Evolutionary conservation across 2,329 filamentous ascomycete genomes (phyloP), one percentile per base, ranked within the genome.

Genomic region (Apiospora arundinis): DNA sequence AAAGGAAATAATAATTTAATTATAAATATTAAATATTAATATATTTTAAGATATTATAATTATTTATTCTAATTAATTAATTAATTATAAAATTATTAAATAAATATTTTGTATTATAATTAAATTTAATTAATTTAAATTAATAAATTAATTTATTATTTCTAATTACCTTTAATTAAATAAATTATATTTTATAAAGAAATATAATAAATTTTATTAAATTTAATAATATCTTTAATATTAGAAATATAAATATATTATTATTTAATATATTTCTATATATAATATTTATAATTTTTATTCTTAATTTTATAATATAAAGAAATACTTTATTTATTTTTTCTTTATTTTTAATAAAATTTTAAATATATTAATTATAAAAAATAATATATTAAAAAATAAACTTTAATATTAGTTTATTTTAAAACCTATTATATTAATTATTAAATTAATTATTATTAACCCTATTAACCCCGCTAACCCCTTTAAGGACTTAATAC

Each of bases 241-340:
- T 45, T 67, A 67, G 44, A 67, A 67, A 67, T 67, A 67, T 67
- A 66, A 12, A n/a, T 66, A 40, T 66, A 40, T 66, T 66, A 66
- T 37, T 66, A 40, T 37, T 66, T 66, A 66, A 28, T 52, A 52
- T 16, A 16, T 23, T 52, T 16, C 28, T 18, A 18, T 5, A 16
- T 28, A 37, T 37, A 37, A 21, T 21, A 11, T 37, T 21, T 37
- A 60, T 37, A 37, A 4, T 9, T 60, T n/a, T n/a, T 60, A 60
- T 60, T 21, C 11, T 28, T 28, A 28, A 4, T 16, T 12, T 14
- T 25, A 49, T 49, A 28, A 16, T 52, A 28, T 52, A n/a, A 37
- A 9, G 21, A 37, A 60, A 21, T 37, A n/a, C 8, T 1, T 9
- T 28, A 28, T 37, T 28, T 16, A 21, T 11, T 32, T 11, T 60